Evolutionary conservation across 108 stramenopile genomes (phyloP), one percentile per base, ranked within the genome.

Genomic region (Poteriospumella lacustris): DNA sequence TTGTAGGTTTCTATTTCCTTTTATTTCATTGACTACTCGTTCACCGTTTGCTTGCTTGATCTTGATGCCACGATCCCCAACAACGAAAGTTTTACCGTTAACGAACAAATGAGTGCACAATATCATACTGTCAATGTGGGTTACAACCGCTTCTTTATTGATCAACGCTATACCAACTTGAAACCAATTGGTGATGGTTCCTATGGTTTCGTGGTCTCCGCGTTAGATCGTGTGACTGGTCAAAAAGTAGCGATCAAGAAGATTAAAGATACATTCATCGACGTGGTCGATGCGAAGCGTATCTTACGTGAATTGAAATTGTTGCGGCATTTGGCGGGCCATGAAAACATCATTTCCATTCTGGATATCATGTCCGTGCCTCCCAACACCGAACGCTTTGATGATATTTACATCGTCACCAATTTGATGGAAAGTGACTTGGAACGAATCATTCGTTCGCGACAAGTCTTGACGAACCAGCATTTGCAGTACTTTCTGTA

Each of bases 301-400:
- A 83, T 89, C 34, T 43, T 89, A 29, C 75, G 88, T 34, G 88
- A 89, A 68, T 44, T 89, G 78, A 95, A 95, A 78, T 89, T 95
- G 1, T 77, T 96, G 58, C 92, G 95, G 64, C 92, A 93, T 79
- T 84, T 95, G 39, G 75, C 68, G 40, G 62, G 81, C 39, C 96
- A 97, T 72, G 94, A 94, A 58, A 97, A 97, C 78, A 90, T 96
- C 80, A 89, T 95, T 5, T 43, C 80, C 28, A 75, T 86, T n/a
- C 42, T 59, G 44, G 85, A 86, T 68, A 68, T 86, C 44, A 85
- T 89, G 86, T 44, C 83, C 0, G 38, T 86, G 43, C 92, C 89
- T 24, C 89, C 89, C 36, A 81, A 81, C 38, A 90, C 90, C 59
- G 79, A 90, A 36, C 93, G 95, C 78, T 97, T 95, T 82, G 81